A percentile compares a stretch with the other conserved stretches of the same genome.
Evolutionary conservation across 345 rosid genomes (phyloP).

Genomic region (Eucalyptus camaldulensis): DNA sequence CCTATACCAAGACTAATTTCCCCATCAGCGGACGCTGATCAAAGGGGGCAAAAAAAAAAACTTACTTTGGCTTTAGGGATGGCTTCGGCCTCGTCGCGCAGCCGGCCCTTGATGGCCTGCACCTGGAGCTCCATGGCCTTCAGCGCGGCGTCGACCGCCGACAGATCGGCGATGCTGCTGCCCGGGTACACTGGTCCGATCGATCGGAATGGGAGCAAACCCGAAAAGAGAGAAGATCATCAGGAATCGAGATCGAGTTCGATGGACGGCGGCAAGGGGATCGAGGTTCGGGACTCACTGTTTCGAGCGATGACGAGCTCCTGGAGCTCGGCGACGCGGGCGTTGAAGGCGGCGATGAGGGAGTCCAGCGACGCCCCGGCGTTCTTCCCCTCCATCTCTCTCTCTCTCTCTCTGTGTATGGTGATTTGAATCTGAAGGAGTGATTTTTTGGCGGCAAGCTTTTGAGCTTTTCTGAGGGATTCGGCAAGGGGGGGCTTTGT

Average conservation of each 20-base stretch:
- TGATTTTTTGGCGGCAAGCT: neutral
- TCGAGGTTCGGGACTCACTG: slow-evolving; percentile 26
- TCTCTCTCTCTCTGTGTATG: neutral
- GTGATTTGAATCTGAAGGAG: neutral
- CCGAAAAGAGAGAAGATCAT: too few species aligned
- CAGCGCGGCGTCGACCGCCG: slow-evolving; percentile 56
- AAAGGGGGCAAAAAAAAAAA: neutral
- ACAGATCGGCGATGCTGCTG: slow-evolving; percentile 51
- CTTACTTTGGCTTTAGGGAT: slow-evolving; percentile 72
- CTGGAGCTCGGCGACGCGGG: slow-evolving; percentile 66
- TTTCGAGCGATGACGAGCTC: slow-evolving; percentile 87
- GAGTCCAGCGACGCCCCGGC: slow-evolving; percentile 66
- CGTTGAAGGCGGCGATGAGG: slow-evolving; percentile 50
- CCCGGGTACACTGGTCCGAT: slow-evolving; percentile 71
- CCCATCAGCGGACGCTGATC: neutral
- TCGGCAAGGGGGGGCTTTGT: neutral
- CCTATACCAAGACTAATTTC: neutral
- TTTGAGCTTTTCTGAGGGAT: neutral
- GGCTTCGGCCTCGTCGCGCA: slow-evolving; percentile 68
- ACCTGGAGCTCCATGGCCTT: slow-evolving; percentile 81
- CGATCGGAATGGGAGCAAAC: too few species aligned
- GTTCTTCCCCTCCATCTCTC: slow-evolving; percentile 47
- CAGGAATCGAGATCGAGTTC: neutral
- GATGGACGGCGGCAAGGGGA: neutral
- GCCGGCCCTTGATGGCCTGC: slow-evolving; percentile 59